phyloP scores from a whole-genome alignment of 148 eudicot genomes.

The Rhododendron vialii region DNA sequence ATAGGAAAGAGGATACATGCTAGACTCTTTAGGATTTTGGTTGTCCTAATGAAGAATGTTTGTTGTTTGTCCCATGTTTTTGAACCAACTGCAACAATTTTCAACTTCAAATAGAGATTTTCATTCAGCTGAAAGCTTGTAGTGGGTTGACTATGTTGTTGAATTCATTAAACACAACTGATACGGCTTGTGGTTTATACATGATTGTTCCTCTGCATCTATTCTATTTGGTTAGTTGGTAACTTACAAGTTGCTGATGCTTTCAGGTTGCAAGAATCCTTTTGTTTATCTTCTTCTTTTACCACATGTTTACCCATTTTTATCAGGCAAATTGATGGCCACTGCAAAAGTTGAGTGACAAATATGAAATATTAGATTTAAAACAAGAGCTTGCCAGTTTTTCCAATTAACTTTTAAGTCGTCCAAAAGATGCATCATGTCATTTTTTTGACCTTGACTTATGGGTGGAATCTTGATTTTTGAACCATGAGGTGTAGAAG shows the following conservation, averaged over 20 bases:
- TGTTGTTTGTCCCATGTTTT: neutral
- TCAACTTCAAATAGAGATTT: neutral
- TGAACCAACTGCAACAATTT: neutral
- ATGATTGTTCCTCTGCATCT: neutral
- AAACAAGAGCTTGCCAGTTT: neutral
- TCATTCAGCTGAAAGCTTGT: neutral
- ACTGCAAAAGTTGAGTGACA: neutral
- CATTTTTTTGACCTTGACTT: neutral
- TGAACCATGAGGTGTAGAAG: neutral
- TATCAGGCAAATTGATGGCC: conserved; percentile 51
- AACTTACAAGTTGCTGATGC: conserved; percentile 6
- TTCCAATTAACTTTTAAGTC: no score
- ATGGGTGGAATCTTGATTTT: neutral
- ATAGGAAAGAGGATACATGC: neutral
- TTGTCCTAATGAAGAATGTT: neutral
- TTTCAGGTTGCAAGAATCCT: conserved; percentile 76
- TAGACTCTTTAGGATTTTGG: neutral
- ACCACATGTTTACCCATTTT: conserved; percentile 64
- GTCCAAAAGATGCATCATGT: no score
- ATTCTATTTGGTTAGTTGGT: neutral
- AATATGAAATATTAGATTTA: neutral
- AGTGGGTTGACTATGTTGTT: neutral
- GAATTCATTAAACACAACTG: neutral
- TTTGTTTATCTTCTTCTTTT: conserved; percentile 65
- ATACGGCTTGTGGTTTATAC: neutral